Percentiles rank a stretch among this genome's conserved stretches.
These are phyloP conservation scores for Avena insularis DNA, from an alignment of 176 grass and related monocot genomes.

Conservation along the genomic window DNA sequence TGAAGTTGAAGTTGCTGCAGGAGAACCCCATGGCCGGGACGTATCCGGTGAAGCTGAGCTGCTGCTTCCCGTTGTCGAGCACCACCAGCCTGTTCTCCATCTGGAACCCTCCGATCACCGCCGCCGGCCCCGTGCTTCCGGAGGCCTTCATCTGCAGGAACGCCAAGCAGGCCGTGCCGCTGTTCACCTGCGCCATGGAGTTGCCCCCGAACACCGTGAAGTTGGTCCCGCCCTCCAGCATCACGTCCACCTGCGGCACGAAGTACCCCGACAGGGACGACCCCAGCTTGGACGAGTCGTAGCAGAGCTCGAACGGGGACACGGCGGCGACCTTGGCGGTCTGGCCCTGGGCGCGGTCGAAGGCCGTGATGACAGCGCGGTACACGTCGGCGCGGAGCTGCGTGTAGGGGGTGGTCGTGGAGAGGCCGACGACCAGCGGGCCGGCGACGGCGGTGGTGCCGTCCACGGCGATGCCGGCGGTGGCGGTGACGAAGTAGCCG, in stretches of 20 bases:
- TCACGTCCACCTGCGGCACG: slow-evolving; percentile 56
- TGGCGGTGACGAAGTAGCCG: slow-evolving; percentile 49
- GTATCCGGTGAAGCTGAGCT: slow-evolving; percentile 47
- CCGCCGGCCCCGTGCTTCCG: slow-evolving; percentile 11
- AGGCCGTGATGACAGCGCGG: slow-evolving; percentile 39
- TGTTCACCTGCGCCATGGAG: slow-evolving; percentile 52
- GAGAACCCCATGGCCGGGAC: slow-evolving; percentile 35
- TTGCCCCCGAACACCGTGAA: slow-evolving; percentile 57
- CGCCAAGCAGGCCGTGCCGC: slow-evolving; percentile 55
- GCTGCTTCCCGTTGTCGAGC: slow-evolving; percentile 48
- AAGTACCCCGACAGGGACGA: slow-evolving; percentile 52
- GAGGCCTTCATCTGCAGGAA: slow-evolving; percentile 32
- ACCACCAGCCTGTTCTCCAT: slow-evolving; percentile 66
- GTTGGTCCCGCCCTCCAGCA: slow-evolving; percentile 50
- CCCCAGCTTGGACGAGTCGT: slow-evolving; percentile 45
- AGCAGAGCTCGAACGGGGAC: slow-evolving; percentile 63
- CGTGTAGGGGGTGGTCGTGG: slow-evolving; percentile 48
- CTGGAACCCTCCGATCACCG: slow-evolving; percentile 66
- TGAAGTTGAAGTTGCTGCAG: slow-evolving; percentile 66
- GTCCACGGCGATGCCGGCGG: slow-evolving; percentile 37
- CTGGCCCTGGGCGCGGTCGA: slow-evolving; percentile 25
- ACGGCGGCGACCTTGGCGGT: slow-evolving; percentile 13
- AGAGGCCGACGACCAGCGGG: slow-evolving; percentile 34
- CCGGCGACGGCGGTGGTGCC: neutral
- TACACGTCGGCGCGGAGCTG: slow-evolving; percentile 55